Conservation (phyloP, 352 stramenopile genomes). For the Phytophthora parvispora region DNA sequence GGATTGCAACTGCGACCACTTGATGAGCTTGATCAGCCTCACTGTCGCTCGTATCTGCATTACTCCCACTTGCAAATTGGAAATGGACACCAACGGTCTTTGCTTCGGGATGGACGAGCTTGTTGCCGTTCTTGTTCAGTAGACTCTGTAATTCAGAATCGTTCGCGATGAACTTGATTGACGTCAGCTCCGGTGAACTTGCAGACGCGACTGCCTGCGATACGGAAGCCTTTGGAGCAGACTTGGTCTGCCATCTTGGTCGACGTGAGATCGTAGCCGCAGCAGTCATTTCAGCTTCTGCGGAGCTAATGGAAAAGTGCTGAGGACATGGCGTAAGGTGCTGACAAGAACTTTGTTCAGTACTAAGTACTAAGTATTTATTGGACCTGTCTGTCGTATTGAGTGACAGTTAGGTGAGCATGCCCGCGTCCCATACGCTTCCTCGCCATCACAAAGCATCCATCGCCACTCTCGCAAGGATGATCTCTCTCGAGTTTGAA, state of each 20-base stretch:
- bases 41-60: neutral
- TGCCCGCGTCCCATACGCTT: constrained; percentile 7
- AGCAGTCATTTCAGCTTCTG: neutral
- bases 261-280: no score
- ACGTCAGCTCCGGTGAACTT: neutral
- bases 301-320: neutral
- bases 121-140: neutral
- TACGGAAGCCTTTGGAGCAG: neutral
- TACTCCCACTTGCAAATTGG: neutral
- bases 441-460: no score
- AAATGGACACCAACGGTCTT: neutral
- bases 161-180: neutral
- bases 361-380: no score
- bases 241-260: neutral
- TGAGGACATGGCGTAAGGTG: no score
- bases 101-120: neutral
- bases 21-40: neutral
- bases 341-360: no score
- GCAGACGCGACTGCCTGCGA: neutral
- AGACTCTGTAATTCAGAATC: neutral
- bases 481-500: constrained; percentile 35
- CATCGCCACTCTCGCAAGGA: constrained; percentile 8
- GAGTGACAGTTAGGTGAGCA: no score
- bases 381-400: no score
- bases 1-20: neutral